Percentiles rank a stretch among this genome's conserved stretches.
Evolutionary conservation across 2,329 filamentous ascomycete species (phyloP).

Genomic region (Ascochyta rabiei): DNA sequence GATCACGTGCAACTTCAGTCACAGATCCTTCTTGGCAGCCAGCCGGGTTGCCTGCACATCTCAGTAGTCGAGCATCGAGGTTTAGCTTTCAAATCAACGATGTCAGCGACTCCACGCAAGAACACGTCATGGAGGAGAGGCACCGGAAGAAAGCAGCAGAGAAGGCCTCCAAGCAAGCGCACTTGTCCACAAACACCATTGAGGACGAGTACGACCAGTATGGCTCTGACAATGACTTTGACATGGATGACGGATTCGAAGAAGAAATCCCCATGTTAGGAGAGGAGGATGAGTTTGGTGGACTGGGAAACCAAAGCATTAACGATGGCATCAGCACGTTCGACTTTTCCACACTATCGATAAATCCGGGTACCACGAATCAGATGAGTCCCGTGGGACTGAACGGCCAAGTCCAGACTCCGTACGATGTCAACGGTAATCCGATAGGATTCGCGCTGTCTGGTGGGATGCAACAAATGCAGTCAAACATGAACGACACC

Average conservation of each 20-base stretch:
- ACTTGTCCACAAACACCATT: constrained; percentile 42
- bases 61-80: constrained; percentile 72
- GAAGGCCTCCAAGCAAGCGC: constrained; percentile 55
- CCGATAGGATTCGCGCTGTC: constrained; percentile 44
- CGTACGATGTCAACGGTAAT: constrained; percentile 39
- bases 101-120: constrained; percentile 68
- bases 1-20: constrained; percentile 47
- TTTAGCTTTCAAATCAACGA: constrained; percentile 85
- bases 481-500: not conserved
- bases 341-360: constrained; percentile 43
- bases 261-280: constrained; percentile 68
- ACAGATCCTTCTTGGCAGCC: constrained; percentile 45
- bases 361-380: constrained; percentile 27
- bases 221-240: constrained; percentile 53
- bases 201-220: constrained; percentile 49
- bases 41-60: constrained; percentile 51
- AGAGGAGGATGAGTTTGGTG: constrained; percentile 41
- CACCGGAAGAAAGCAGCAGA: constrained; percentile 71
- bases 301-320: constrained; percentile 37
- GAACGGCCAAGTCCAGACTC: constrained; percentile 33
- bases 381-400: constrained; percentile 31
- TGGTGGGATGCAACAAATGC: constrained; percentile 24
- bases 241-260: constrained; percentile 65
- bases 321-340: constrained; percentile 26
- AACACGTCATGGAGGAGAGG: constrained; percentile 73